Percentiles rank a stretch among this genome's conserved stretches.
Conservation (phyloP, 805 yeast genomes). For the Yarrowia deformans region DNA sequence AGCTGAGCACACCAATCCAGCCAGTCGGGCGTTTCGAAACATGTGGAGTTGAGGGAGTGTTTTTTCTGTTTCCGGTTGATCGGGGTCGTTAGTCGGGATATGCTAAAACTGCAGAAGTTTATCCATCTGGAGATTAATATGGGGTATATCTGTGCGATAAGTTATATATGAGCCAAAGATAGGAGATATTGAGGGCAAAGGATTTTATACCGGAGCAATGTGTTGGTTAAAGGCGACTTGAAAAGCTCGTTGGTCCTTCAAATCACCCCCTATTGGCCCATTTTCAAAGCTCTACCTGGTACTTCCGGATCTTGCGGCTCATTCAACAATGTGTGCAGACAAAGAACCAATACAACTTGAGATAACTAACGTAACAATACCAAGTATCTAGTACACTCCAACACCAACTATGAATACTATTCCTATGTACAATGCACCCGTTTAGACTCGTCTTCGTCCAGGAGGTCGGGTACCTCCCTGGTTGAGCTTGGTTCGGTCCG, state of each 20-base stretch:
- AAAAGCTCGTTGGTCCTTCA: no score
- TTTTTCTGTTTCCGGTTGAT: not conserved
- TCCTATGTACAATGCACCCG: slow-evolving; percentile 38
- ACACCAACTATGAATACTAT: not conserved
- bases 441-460: slow-evolving; percentile 62
- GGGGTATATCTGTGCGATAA: not conserved
- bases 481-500: slow-evolving; percentile 81
- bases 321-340: no score
- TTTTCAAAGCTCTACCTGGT: no score
- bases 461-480: slow-evolving; percentile 94
- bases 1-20: slow-evolving; percentile 18
- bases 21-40: slow-evolving; percentile 32
- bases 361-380: no score
- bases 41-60: not conserved
- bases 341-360: no score
- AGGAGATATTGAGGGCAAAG: not conserved
- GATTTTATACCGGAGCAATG: not conserved
- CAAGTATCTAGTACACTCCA: no score
- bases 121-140: slow-evolving; percentile 7
- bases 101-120: slow-evolving; percentile 6
- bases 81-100: slow-evolving; percentile 8
- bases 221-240: no score
- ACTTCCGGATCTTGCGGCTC: not conserved
- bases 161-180: not conserved
- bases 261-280: no score